Evolutionary conservation across 495 filamentous ascomycete genomes (phyloP).

Genomic region (Umbilicaria muhlenbergii): DNA sequence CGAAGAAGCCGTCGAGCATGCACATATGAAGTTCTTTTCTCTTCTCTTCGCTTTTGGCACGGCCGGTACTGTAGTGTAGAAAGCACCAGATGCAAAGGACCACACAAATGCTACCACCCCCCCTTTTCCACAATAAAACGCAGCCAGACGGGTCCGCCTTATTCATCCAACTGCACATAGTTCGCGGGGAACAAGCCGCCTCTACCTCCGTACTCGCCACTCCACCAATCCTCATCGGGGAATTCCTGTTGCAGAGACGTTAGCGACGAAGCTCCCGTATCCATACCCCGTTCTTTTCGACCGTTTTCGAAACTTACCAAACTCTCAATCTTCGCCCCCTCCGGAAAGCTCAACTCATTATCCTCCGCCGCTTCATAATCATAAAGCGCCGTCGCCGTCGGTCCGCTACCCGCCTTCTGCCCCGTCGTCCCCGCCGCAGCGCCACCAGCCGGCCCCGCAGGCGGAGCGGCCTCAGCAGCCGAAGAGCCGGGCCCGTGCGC

Average conservation of each 20-base stretch:
- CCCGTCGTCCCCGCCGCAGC: constrained; percentile 13
- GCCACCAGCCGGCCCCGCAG: constrained; percentile 7
- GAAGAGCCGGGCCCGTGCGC: constrained; percentile 14
- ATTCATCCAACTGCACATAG: constrained; percentile 55
- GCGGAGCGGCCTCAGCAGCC: constrained; percentile 17
- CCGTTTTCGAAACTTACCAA: constrained; percentile 34
- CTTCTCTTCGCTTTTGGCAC: no score
- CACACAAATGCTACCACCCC: no score
- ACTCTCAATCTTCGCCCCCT: constrained; percentile 58
- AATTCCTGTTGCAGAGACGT: constrained; percentile 49
- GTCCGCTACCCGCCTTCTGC: constrained; percentile 14
- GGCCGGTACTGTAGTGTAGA: no score
- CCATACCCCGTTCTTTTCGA: neutral
- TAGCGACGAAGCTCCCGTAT: neutral
- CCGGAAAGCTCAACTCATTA: constrained; percentile 90
- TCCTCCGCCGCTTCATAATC: constrained; percentile 97
- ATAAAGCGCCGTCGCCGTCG: constrained; percentile 71
- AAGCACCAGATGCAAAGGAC: no score
- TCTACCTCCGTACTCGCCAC: constrained; percentile 64
- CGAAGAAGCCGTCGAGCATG: no score
- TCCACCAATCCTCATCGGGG: constrained; percentile 98
- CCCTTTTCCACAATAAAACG: no score
- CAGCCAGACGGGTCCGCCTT: constrained; percentile 3
- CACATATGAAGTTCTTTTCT: no score
- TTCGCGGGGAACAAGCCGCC: constrained; percentile 86